These are phyloP conservation scores for Hypoxylon sp. DNA, from an alignment of 2,329 filamentous ascomycete species.

Conservation along the genomic window DNA sequence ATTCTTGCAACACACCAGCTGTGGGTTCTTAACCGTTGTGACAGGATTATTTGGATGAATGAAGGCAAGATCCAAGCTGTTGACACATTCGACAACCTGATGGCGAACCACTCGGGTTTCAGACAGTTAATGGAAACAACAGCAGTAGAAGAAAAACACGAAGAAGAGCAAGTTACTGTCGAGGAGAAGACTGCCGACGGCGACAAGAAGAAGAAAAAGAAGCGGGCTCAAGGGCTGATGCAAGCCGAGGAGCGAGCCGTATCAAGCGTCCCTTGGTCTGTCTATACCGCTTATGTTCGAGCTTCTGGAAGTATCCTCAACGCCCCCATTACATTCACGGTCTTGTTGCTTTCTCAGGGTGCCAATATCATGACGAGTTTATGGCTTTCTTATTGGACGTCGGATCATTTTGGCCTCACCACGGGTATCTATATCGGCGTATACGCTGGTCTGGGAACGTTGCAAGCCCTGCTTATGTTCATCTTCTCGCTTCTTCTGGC, in stretches of 20 bases:
- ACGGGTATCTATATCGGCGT: conserved; percentile 80
- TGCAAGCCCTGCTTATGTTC: conserved; percentile 83
- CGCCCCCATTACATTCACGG: conserved; percentile 72
- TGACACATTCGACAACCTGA: conserved; percentile 91
- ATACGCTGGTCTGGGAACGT: conserved; percentile 78
- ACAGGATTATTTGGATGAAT: conserved; percentile 95
- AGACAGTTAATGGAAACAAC: conserved; percentile 88
- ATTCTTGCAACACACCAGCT: conserved; percentile 96
- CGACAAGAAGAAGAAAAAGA: conserved; percentile 67
- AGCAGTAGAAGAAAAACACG: conserved; percentile 76
- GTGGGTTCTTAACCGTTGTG: conserved; percentile 90
- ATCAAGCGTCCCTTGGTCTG: conserved; percentile 82
- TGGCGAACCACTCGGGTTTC: conserved; percentile 83
- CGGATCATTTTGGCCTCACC: conserved; percentile 77
- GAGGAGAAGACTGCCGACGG: conserved; percentile 63
- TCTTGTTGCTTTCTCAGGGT: conserved; percentile 81
- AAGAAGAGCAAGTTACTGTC: conserved; percentile 65
- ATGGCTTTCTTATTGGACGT: conserved; percentile 96
- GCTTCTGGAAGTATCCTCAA: conserved; percentile 81
- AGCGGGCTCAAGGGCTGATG: conserved; percentile 77
- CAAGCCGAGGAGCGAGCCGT: conserved; percentile 77
- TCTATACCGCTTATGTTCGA: conserved; percentile 82
- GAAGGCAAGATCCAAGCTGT: conserved; percentile 85
- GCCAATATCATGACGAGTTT: conserved; percentile 89
- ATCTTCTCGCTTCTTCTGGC: conserved; percentile 83